Base-by-base conservation (phyloP, 2,329 filamentous ascomycete genomes). In the Stachybotrys chlorohalonatus region DNA sequence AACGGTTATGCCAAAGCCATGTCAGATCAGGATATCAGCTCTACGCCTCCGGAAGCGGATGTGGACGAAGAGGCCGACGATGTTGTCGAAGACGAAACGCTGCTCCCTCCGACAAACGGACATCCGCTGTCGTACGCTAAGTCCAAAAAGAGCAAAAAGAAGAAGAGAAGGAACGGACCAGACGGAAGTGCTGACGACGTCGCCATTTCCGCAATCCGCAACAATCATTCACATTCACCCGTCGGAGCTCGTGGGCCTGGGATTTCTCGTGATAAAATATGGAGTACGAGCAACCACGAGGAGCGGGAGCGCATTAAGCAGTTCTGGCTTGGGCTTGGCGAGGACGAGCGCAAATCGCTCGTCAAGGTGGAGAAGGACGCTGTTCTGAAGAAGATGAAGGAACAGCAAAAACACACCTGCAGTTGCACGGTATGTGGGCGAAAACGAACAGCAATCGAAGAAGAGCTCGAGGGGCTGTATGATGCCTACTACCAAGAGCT, bases 361-460 rank as follows among this genome's bases (percentile, higher is more conserved):
- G 91, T 99, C 66, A 96, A 96, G 73, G 93, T 99, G 32, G 94
- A 99, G 73, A 99, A 99, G 74, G 93, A 99, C 72, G 93, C 94
- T 7, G 94, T 99, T 0, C 75, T 99, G 55, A 91, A 90, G 67
- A 99, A 99, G 78, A 99, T 99, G 94, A 99, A 99, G 78, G 94
- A 99, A 72, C 94, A 99, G 72, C 94, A 99, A 71, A 97, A 97
- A 73, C 92, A 97, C 70, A 97, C 93, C 2, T 99, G 94, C 77
- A 96, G 92, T 70, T 99, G 94, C 72, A 95, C 91, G 5, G 93
- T 99, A 47, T 99, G 94, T 70, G 94, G 94, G 53, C 84, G 94
- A 61, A 99, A 99, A 75, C 85, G 94, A 53, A 96, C 89, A 11
- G 94, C 94, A 46, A 99, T 99, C 62, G 94, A 99, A 72, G 94